Evolutionary conservation across 805 yeast genomes (phyloP).

Genomic region (Gaillardinia entomophila): DNA sequence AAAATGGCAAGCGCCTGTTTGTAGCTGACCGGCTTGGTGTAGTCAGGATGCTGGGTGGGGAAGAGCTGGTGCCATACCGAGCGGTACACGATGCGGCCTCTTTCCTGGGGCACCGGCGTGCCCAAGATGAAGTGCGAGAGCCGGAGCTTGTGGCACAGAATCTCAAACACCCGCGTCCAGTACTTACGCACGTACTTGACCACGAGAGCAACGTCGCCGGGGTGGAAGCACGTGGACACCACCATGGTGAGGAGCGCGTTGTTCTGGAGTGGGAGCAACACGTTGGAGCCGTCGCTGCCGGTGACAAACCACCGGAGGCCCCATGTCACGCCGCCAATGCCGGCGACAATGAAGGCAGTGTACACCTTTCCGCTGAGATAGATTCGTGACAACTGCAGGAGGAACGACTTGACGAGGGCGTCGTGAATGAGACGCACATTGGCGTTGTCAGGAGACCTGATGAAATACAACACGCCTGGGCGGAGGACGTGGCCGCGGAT

Average conservation of each 20-base stretch:
- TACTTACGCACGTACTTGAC: conserved; percentile 39
- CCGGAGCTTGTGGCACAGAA: conserved; percentile 53
- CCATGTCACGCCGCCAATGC: conserved; percentile 67
- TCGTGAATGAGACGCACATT: conserved; percentile 81
- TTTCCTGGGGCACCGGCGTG: conserved; percentile 54
- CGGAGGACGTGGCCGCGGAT: conserved; percentile 66
- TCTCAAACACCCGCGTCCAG: conserved; percentile 59
- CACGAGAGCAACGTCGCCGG: conserved; percentile 5
- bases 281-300: conserved; percentile 10
- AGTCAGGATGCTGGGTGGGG: conserved; percentile 46
- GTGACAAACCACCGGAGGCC: conserved; percentile 24
- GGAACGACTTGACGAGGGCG: conserved; percentile 72
- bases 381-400: conserved; percentile 67
- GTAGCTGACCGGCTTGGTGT: conserved; percentile 47
- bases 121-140: conserved; percentile 78
- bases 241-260: conserved; percentile 2
- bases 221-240: no score
- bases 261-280: conserved; percentile 22
- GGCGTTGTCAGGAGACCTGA: conserved; percentile 93
- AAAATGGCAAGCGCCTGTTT: conserved; percentile 42
- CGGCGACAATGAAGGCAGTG: conserved; percentile 62
- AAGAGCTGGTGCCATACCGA: conserved; percentile 39
- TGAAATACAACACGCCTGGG: conserved; percentile 85
- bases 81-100: conserved; percentile 63
- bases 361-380: conserved; percentile 70